phyloP scores from a whole-genome alignment of 495 filamentous ascomycete species.

The Amphirosellinia nigrospora region DNA sequence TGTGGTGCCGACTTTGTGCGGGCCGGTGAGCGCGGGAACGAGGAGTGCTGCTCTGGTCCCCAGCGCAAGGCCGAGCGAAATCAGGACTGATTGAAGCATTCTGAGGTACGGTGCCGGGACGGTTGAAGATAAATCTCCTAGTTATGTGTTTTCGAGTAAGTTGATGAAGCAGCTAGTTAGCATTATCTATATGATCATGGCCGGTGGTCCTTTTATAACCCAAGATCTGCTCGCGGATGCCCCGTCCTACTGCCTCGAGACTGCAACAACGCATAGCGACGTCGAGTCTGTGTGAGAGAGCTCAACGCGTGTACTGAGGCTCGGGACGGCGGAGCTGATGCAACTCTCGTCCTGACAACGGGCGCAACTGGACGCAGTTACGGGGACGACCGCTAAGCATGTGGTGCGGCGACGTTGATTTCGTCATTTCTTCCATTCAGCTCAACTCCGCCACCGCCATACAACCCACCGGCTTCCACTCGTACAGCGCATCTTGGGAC shows the following conservation, averaged over 20 bases:
- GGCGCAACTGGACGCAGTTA: not conserved
- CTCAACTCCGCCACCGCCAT: slow-evolving; percentile 18
- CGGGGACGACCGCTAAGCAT: not conserved
- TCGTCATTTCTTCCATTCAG: slow-evolving; percentile 1
- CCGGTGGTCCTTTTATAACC: not conserved
- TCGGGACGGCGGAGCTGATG: not conserved
- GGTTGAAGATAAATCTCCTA: not conserved
- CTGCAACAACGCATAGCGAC: not conserved
- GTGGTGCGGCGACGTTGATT: too few relatives aligned
- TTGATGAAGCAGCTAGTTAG: not conserved
- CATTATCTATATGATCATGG: not conserved
- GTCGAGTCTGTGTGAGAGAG: not conserved
- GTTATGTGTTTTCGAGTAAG: not conserved
- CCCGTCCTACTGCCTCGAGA: not conserved
- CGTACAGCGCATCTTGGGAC: not conserved
- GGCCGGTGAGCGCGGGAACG: slow-evolving; percentile 23
- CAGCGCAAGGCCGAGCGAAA: slow-evolving; percentile 17
- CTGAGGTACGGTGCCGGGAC: not conserved
- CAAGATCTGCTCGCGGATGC: not conserved
- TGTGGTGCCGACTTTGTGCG: slow-evolving; percentile 25
- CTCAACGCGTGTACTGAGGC: slow-evolving; percentile 2
- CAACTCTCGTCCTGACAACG: not conserved
- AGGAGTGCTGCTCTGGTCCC: slow-evolving; percentile 6
- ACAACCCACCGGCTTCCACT: not conserved
- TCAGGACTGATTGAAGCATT: slow-evolving; percentile 19